phyloP scores from a whole-genome alignment of 768 basidiomycete species.

The Trametes cinnabarina region DNA sequence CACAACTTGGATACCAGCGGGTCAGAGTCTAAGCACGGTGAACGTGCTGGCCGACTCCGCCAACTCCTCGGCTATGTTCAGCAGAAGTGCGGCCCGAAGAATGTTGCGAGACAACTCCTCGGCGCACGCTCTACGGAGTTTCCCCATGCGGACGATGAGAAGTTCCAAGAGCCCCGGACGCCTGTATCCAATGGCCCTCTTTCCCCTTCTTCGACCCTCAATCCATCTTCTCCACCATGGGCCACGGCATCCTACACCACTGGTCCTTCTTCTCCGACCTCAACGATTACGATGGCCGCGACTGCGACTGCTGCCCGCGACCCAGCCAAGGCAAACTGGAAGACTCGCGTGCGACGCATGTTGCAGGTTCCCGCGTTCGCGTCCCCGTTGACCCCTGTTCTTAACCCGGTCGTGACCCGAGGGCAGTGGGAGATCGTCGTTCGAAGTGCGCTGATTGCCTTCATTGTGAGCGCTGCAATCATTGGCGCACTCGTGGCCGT shows the following conservation, averaged over 20 bases:
- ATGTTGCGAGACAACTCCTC: conserved; percentile 21
- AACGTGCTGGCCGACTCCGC: neutral
- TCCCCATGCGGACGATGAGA: neutral
- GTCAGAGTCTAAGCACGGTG: neutral
- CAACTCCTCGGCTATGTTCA: conserved; percentile 20
- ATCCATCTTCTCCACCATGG: conserved; percentile 1
- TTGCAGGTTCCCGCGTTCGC: conserved; percentile 69
- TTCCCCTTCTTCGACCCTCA: conserved; percentile 12
- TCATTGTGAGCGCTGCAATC: conserved; percentile 35
- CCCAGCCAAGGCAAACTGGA: conserved; percentile 12
- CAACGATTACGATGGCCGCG: neutral
- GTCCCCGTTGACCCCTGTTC: conserved; percentile 63
- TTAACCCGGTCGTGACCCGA: conserved; percentile 68
- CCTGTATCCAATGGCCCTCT: conserved; percentile 6
- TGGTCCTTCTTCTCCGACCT: conserved; percentile 9
- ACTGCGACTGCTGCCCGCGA: neutral
- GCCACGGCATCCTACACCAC: neutral
- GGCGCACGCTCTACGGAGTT: neutral
- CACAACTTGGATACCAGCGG: neutral
- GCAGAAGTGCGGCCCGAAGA: conserved; percentile 27
- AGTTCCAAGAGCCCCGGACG: conserved; percentile 1
- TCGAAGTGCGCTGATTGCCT: conserved; percentile 50
- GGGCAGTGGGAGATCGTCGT: conserved; percentile 86
- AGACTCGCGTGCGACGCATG: conserved; percentile 43
- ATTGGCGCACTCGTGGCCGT: conserved; percentile 35